Conservation (phyloP, 1,284 basidiomycete species). For the Chiua sp. region DNA sequence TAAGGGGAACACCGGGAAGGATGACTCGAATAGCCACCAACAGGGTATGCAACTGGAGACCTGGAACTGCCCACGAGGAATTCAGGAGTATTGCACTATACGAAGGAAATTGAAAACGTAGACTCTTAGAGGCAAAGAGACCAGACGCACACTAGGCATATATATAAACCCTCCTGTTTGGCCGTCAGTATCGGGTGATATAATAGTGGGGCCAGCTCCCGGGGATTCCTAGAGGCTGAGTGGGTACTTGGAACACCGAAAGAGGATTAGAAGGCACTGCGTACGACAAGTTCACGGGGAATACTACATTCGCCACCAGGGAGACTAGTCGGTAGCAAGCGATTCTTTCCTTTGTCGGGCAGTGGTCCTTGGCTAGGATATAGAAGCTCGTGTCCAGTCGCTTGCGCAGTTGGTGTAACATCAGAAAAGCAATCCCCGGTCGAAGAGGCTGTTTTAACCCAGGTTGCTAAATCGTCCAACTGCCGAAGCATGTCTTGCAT, state of each 20-base stretch:
- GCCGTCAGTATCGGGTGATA: not conserved
- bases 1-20: constrained; percentile 16
- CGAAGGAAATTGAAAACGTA: not conserved
- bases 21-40: constrained; percentile 34
- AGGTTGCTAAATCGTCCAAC: constrained; percentile 35
- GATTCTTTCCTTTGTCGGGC: constrained; percentile 31
- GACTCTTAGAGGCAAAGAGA: not conserved
- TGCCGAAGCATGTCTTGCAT: constrained; percentile 34
- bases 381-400: not conserved
- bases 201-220: not conserved
- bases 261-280: constrained; percentile 3
- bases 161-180: constrained; percentile 34
- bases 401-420: constrained; percentile 5
- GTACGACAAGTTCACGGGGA: constrained; percentile 18
- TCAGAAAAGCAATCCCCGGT: constrained; percentile 12
- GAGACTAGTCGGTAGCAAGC: constrained; percentile 10
- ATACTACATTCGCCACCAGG: not conserved
- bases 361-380: not conserved
- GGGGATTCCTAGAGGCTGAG: constrained; percentile 18
- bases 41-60: constrained; percentile 38
- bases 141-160: constrained; percentile 24
- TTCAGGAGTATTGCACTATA: constrained; percentile 32
- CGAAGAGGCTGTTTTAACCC: constrained; percentile 31
- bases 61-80: constrained; percentile 38
- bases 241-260: not conserved